Base-by-base conservation (phyloP, 1,284 basidiomycete genomes). In the Moesziomyces sp. region DNA sequence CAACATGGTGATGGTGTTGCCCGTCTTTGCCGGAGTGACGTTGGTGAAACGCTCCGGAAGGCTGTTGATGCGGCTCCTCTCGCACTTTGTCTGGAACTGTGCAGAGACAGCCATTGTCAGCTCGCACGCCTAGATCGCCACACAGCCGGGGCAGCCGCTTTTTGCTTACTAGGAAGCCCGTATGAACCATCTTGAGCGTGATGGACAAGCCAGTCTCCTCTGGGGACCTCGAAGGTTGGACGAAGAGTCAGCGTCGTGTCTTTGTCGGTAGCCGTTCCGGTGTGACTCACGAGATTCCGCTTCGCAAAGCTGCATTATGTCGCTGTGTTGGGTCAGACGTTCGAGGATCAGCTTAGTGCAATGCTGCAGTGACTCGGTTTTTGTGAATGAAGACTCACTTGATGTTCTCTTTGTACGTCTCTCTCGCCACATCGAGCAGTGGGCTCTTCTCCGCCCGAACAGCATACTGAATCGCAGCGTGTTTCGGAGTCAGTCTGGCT, bases 391-490 rank as follows among this genome's bases (percentile, higher is more conserved):
- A 30, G 26, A 42, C 70, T 54, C 26, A 74, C 75, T 18, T 45
- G 18, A 94, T 87, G 73, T 95, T 95, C 82, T 97, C 94, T 77
- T 91, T 92, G 86, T 91, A 85, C 0, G 94, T 95, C 80, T 93
- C 91, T 9, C 95, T 89, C 0, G 94, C 95, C 4, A 97, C 92
- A 72, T 97, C 94, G 13, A 98, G 89, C 11, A 96, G 87, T 21
- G 89, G 89, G 72, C 93, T 92, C 74, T 88, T 88, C 65, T 92
- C 91, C 1, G 92, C 91, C 83, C 90, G 91, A 48, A 95, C 91
- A 0, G 93, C 93, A 84, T 93, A 96, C 74, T 76, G 24, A 30
- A 9, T 11, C 24, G 50, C 21, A 18, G 11, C 2, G 52, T 16
- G 28, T 5, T n/a, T 7, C 2, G 14, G 16, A 3, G 13, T 38